phyloP scores from a whole-genome alignment of 805 yeast species.

The Komagataella populi region DNA sequence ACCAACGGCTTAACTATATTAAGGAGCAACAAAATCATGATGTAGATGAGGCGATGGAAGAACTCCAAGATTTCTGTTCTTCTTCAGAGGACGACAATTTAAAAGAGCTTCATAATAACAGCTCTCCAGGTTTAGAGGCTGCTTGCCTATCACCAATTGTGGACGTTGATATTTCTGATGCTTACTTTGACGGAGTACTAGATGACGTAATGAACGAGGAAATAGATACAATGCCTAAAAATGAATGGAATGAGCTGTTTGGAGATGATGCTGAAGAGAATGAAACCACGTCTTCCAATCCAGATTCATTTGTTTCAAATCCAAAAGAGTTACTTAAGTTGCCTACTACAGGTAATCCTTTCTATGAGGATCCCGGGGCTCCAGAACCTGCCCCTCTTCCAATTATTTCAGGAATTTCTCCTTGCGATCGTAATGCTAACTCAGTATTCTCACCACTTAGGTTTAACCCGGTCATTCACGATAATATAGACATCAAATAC shows the following conservation, averaged over 20 bases:
- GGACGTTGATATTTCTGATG: neutral
- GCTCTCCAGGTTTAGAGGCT: neutral
- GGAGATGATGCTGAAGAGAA: slow-evolving; percentile 3
- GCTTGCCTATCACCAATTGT: neutral
- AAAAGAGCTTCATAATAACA: neutral
- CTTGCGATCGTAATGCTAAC: slow-evolving; percentile 26
- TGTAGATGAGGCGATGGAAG: neutral
- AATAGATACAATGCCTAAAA: neutral
- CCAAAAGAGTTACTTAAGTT: neutral
- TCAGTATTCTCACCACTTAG: slow-evolving; percentile 75
- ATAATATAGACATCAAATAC: slow-evolving; percentile 74
- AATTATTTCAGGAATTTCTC: slow-evolving; percentile 19
- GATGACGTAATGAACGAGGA: neutral
- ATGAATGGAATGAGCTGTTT: slow-evolving; percentile 1
- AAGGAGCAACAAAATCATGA: neutral
- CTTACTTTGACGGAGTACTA: neutral
- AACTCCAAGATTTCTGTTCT: neutral
- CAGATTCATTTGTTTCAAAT: slow-evolving; percentile 1
- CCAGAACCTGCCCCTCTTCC: slow-evolving; percentile 56
- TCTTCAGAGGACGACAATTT: neutral
- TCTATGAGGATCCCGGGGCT: slow-evolving; percentile 74
- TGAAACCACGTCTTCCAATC: slow-evolving; percentile 1
- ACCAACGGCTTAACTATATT: neutral
- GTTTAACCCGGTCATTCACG: slow-evolving; percentile 69
- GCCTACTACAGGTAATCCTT: slow-evolving; percentile 24